Percentiles rank a stretch among this genome's conserved stretches.
These are phyloP conservation scores for Sporothrix pallida DNA, from an alignment of 2,329 filamentous ascomycete species.

Conservation along the genomic window DNA sequence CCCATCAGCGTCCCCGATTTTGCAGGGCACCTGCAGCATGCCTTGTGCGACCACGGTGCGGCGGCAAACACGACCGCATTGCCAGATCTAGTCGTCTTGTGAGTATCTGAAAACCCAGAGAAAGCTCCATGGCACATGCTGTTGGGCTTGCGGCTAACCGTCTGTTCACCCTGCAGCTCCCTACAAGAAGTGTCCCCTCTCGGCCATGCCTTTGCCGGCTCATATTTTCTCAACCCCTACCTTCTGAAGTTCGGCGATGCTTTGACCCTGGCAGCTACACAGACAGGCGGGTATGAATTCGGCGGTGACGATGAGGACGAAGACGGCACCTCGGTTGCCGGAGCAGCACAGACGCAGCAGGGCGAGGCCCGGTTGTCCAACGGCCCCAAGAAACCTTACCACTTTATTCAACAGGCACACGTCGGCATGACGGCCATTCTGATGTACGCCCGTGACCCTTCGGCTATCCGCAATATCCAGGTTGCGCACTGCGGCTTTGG, in stretches of 20 bases:
- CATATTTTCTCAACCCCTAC: conserved; percentile 77
- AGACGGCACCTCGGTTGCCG: conserved; percentile 27
- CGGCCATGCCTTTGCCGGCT: conserved; percentile 82
- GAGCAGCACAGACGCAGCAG: background rate
- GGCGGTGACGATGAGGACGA: conserved; percentile 21
- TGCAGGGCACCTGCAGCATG: conserved; percentile 69
- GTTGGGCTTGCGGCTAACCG: background rate
- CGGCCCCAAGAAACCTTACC: conserved; percentile 57
- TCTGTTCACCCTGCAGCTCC: conserved; percentile 56
- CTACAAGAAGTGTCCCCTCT: conserved; percentile 92
- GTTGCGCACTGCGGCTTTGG: conserved; percentile 86
- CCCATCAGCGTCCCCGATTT: conserved; percentile 73
- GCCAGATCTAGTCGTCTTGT: conserved; percentile 64
- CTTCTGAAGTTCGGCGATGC: conserved; percentile 73
- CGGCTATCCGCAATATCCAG: conserved; percentile 68
- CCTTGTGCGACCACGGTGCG: conserved; percentile 50
- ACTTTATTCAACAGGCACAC: conserved; percentile 72
- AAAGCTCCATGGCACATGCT: background rate
- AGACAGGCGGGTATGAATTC: conserved; percentile 40
- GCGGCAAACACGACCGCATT: conserved; percentile 50
- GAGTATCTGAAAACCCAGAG: conserved; percentile 43
- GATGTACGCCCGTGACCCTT: conserved; percentile 74
- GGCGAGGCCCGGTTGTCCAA: background rate
- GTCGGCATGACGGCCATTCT: conserved; percentile 90
- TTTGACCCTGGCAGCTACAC: conserved; percentile 69